Percentiles rank a stretch among this genome's conserved stretches.
Conservation (phyloP, 2,329 filamentous ascomycete genomes). For the Ceratocystis lukuohia region DNA sequence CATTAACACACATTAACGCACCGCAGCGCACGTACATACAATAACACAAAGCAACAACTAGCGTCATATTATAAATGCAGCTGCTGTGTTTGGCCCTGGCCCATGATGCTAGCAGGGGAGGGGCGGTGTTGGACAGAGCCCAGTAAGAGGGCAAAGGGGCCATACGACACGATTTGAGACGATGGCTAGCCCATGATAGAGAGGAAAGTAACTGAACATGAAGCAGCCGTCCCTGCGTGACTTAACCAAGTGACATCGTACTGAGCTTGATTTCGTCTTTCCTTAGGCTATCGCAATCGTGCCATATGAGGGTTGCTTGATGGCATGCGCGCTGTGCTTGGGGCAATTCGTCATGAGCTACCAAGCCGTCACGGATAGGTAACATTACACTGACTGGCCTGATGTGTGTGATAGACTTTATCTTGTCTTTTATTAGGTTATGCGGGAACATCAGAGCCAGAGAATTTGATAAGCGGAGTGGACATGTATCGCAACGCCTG, state of each 20-base stretch:
- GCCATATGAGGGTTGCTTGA: not conserved
- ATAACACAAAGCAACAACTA: not conserved
- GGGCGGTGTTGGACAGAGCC: not conserved
- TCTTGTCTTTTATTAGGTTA: not conserved
- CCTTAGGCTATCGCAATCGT: not conserved
- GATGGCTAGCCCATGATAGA: not conserved
- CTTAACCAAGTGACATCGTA: not conserved
- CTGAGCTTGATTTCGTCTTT: not conserved
- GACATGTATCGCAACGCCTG: not conserved
- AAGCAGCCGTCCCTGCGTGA: not conserved
- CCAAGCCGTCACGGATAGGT: not conserved
- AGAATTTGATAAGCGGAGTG: not conserved
- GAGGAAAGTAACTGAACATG: not conserved
- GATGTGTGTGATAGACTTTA: not conserved
- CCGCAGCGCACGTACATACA: not conserved
- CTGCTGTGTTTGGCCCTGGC: not conserved
- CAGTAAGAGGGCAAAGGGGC: not conserved
- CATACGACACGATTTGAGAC: not conserved
- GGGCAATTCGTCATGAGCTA: not conserved
- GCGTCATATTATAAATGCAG: conserved; percentile 1
- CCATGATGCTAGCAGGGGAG: not conserved
- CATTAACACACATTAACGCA: not conserved
- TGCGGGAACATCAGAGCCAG: not conserved
- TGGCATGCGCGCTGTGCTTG: not conserved
- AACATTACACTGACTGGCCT: not conserved